These are phyloP conservation scores for Metschnikowia orientalis DNA, from an alignment of 805 yeast species.

Conservation along the genomic window DNA sequence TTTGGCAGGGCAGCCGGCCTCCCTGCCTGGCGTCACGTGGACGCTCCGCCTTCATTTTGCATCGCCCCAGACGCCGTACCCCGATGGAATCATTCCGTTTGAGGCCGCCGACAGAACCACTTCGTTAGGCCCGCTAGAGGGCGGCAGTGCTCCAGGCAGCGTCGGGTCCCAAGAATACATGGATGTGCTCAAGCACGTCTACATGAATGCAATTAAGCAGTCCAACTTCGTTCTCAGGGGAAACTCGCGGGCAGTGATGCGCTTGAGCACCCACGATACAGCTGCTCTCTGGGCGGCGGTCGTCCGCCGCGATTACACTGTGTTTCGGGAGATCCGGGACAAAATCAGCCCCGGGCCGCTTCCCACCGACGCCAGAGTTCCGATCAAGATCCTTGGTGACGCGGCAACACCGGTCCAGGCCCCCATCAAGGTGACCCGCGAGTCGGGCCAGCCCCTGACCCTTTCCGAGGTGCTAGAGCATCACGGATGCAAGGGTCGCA, in stretches of 20 bases:
- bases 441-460: conserved; percentile 7
- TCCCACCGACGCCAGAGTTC: conserved; percentile 29
- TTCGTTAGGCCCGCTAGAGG: too few relatives aligned
- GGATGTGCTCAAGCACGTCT: conserved; percentile 42
- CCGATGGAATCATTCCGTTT: conserved; percentile 32
- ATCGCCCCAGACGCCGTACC: conserved; percentile 19
- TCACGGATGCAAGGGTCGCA: conserved; percentile 11
- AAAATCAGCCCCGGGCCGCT: conserved; percentile 18
- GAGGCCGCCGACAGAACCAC: conserved; percentile 2
- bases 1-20: conserved; percentile 17
- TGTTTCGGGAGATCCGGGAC: conserved; percentile 23
- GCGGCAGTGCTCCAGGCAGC: too few relatives aligned
- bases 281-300: conserved; percentile 54
- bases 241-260: conserved; percentile 76
- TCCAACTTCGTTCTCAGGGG: conserved; percentile 73
- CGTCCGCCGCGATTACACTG: conserved; percentile 26
- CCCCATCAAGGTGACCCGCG: conserved; percentile 17
- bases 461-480: conserved; percentile 13
- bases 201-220: conserved; percentile 82
- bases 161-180: conserved; percentile 21
- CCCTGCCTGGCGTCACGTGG: too few relatives aligned
- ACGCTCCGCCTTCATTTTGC: conserved; percentile 28
- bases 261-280: conserved; percentile 60
- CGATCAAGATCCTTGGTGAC: conserved; percentile 46
- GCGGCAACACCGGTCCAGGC: conserved; percentile 34